Percentiles rank a stretch among this genome's conserved stretches.
These are phyloP conservation scores for Arctostaphylos glauca DNA, from an alignment of 148 eudicot genomes.

Conservation along the genomic window DNA sequence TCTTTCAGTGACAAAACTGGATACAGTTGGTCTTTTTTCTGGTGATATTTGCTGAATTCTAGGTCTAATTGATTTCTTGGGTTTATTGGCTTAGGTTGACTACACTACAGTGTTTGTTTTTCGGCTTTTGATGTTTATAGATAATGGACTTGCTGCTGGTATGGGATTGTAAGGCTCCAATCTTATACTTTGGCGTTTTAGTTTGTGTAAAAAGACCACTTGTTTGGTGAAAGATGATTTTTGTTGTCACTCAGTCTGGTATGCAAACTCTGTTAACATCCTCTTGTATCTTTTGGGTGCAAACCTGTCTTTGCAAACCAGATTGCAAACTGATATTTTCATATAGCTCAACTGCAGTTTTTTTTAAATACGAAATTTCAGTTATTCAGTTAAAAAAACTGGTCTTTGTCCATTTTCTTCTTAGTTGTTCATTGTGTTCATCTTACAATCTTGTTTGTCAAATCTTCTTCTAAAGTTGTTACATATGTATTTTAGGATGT, in stretches of 20 bases:
- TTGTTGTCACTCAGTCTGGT: background rate
- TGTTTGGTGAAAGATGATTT: background rate
- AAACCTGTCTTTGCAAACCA: background rate
- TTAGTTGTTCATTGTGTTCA: background rate
- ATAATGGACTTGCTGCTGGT: conserved; percentile 89
- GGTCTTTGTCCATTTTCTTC: background rate
- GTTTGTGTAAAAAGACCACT: background rate
- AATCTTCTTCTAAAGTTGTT: conserved; percentile 6
- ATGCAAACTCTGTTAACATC: background rate
- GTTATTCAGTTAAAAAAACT: background rate
- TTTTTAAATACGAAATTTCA: no score
- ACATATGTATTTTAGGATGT: background rate
- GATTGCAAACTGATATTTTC: background rate
- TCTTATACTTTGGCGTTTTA: conserved; percentile 10
- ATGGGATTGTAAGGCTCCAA: conserved; percentile 87
- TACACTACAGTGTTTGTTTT: conserved; percentile 81
- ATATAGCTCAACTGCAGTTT: background rate
- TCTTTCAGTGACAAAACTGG: conserved; percentile 7
- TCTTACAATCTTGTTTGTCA: background rate
- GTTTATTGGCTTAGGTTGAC: conserved; percentile 56
- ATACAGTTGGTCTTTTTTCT: conserved; percentile 10
- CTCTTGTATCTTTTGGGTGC: background rate
- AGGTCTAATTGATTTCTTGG: conserved; percentile 8
- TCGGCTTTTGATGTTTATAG: conserved; percentile 93
- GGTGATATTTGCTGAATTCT: conserved; percentile 7